Percentiles rank a stretch among this genome's conserved stretches.
phyloP scores from a whole-genome alignment of 75 land plant species.

The Picea sitchensis region DNA sequence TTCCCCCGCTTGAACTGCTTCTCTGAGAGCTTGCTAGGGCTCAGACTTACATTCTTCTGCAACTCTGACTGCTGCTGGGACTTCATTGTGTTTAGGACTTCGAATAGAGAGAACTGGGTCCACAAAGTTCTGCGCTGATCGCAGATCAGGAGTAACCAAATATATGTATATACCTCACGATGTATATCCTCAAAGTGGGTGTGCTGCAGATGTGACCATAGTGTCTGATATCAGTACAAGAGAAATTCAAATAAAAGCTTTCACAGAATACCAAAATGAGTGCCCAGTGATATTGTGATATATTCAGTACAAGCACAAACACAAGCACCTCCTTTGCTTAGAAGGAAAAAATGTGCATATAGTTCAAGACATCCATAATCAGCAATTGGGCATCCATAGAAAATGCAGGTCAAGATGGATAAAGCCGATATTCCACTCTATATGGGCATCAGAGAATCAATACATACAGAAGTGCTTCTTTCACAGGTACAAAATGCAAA shows the following conservation, averaged over 20 bases:
- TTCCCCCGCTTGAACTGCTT: neutral
- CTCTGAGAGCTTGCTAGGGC: neutral
- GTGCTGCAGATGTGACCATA: neutral
- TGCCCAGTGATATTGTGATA: too few relatives aligned
- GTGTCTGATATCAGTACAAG: neutral
- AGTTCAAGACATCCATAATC: too few relatives aligned
- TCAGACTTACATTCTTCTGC: neutral
- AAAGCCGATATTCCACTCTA: neutral
- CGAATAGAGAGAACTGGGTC: neutral
- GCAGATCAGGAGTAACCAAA: neutral
- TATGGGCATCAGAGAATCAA: neutral
- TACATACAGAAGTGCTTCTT: neutral
- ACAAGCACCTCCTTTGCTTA: too few relatives aligned
- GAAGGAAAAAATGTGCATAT: too few relatives aligned
- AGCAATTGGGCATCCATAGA: too few relatives aligned
- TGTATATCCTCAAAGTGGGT: neutral
- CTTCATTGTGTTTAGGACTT: conserved; percentile 1
- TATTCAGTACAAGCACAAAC: too few relatives aligned
- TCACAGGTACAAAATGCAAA: neutral
- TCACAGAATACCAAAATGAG: too few relatives aligned
- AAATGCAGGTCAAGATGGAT: too few relatives aligned
- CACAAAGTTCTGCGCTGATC: neutral
- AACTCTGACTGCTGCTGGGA: neutral
- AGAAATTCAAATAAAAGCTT: neutral
- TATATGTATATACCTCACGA: neutral